A percentile compares a stretch with the other conserved stretches of the same genome.
Conservation (phyloP, 345 rosid species). For the Gossypium anomalum region DNA sequence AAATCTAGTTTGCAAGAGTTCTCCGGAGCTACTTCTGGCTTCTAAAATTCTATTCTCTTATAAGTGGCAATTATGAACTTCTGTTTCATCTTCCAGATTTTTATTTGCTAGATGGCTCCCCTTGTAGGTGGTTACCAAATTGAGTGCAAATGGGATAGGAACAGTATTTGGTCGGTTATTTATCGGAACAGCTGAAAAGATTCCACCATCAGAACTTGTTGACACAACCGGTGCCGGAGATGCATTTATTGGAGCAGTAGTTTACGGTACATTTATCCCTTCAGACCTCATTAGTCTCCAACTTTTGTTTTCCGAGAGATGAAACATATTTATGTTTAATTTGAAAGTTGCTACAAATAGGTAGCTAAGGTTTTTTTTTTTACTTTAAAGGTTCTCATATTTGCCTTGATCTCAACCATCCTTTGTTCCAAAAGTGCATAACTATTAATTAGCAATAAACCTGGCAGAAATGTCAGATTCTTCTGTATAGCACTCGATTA, state of each 20-base stretch:
- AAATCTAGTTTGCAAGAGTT: neutral
- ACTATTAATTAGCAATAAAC: neutral
- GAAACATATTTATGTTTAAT: neutral
- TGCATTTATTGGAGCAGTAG: constrained; percentile 74
- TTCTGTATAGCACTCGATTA: neutral
- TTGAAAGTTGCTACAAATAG: neutral
- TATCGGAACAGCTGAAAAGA: constrained; percentile 72
- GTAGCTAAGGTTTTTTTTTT: neutral
- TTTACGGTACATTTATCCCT: constrained; percentile 46
- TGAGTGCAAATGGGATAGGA: constrained; percentile 53
- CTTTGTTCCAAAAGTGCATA: neutral
- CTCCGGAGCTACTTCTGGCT: neutral
- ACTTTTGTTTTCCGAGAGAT: neutral
- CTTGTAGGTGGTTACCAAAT: constrained; percentile 35
- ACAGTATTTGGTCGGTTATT: constrained; percentile 54
- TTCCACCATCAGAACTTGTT: constrained; percentile 62
- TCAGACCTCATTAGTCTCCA: neutral
- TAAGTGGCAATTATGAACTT: neutral
- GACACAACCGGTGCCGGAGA: constrained; percentile 96
- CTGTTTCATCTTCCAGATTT: constrained; percentile 5
- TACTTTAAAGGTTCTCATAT: neutral
- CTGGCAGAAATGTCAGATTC: neutral
- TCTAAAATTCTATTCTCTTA: neutral
- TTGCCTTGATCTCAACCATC: neutral
- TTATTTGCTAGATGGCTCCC: neutral